Evolutionary conservation across 2,329 filamentous ascomycete species (phyloP).

Genomic region (Orbilia quercus): DNA sequence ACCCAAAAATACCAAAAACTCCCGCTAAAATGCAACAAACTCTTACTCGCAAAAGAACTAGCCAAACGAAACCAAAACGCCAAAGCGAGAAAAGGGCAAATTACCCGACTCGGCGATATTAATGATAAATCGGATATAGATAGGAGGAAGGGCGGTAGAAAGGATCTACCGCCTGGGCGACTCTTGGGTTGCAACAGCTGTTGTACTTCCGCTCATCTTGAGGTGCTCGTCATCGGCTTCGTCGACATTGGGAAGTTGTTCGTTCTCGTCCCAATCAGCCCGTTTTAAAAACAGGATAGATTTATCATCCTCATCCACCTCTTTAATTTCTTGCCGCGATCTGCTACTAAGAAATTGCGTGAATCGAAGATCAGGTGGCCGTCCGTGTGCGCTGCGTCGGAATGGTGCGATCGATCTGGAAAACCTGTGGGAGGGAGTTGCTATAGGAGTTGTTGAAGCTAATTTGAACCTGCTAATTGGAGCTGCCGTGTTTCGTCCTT

Average conservation of each 20-base stretch:
- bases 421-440: slow-evolving; percentile 42
- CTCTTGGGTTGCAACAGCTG: slow-evolving; percentile 48
- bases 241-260: slow-evolving; percentile 38
- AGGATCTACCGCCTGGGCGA: slow-evolving; percentile 30
- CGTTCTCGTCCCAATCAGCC: slow-evolving; percentile 51
- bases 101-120: neutral
- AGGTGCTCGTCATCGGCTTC: slow-evolving; percentile 38
- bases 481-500: slow-evolving; percentile 33
- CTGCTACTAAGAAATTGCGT: slow-evolving; percentile 52
- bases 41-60: too few species aligned
- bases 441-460: slow-evolving; percentile 36
- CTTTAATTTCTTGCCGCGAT: slow-evolving; percentile 44
- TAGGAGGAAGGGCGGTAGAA: neutral
- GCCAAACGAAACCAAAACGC: too few species aligned
- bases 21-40: slow-evolving; percentile 33
- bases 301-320: slow-evolving; percentile 35
- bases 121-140: neutral
- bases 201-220: slow-evolving; percentile 47
- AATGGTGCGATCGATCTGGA: slow-evolving; percentile 38
- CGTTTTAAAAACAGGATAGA: slow-evolving; percentile 36
- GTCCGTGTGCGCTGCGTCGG: slow-evolving; percentile 23
- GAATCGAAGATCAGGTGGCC: slow-evolving; percentile 33
- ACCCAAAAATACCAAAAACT: slow-evolving; percentile 14
- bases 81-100: neutral
- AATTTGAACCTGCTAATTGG: slow-evolving; percentile 33